Conservation (phyloP, 1,284 basidiomycete genomes). For the Xanthoconium separans region DNA sequence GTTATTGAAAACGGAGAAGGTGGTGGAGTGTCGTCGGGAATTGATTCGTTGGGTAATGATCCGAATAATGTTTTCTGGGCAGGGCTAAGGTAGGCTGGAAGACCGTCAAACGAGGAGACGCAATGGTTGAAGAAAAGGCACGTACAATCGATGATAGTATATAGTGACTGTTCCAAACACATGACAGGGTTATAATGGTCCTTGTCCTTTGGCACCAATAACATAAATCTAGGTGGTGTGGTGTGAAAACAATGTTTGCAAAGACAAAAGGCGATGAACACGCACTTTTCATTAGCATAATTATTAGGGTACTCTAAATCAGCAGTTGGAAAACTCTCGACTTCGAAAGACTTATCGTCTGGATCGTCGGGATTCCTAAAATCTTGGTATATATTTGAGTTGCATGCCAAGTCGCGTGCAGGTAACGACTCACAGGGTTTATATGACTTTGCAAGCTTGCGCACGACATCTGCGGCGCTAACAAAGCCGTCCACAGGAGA, state of each 20-base stretch:
- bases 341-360: slow-evolving; percentile 57
- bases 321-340: slow-evolving; percentile 54
- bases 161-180: slow-evolving; percentile 64
- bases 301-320: slow-evolving; percentile 74
- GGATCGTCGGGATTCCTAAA: slow-evolving; percentile 64
- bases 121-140: neutral
- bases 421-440: slow-evolving; percentile 54
- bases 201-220: slow-evolving; percentile 72
- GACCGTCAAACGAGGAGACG: slow-evolving; percentile 16
- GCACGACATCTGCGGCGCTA: slow-evolving; percentile 62
- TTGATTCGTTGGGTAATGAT: slow-evolving; percentile 51
- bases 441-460: slow-evolving; percentile 58
- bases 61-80: slow-evolving; percentile 65
- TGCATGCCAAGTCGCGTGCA: neutral
- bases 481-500: slow-evolving; percentile 49
- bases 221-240: slow-evolving; percentile 51
- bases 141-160: slow-evolving; percentile 68
- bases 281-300: slow-evolving; percentile 56
- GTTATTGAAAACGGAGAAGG: slow-evolving; percentile 36
- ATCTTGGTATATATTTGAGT: slow-evolving; percentile 40
- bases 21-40: slow-evolving; percentile 40
- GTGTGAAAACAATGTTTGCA: neutral
- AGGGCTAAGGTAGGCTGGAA: slow-evolving; percentile 65
- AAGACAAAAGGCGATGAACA: neutral
- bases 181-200: slow-evolving; percentile 79